A percentile compares a stretch with the other conserved stretches of the same genome.
Evolutionary conservation across 139 green algal genomes (phyloP).

Genomic region (Micractinium sp.): DNA sequence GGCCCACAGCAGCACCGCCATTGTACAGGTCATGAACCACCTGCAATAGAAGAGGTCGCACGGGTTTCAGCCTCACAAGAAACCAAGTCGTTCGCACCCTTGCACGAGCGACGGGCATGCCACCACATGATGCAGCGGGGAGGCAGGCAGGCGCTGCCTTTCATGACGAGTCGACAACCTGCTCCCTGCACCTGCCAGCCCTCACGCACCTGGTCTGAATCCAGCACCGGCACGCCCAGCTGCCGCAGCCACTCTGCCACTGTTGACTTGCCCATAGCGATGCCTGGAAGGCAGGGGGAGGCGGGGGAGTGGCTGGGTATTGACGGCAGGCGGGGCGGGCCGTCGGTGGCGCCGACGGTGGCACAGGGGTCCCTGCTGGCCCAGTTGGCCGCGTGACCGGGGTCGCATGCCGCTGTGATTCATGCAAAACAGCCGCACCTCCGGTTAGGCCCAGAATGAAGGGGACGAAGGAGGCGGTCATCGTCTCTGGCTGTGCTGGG

Average conservation of each 20-base stretch:
- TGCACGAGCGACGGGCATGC: no score
- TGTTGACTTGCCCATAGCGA: constrained; percentile 80
- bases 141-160: not conserved
- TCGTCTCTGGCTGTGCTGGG: not conserved
- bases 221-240: constrained; percentile 64
- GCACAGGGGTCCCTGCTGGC: no score
- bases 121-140: not conserved
- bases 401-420: not conserved
- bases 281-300: constrained; percentile 58
- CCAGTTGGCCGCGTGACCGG: not conserved
- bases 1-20: constrained; percentile 7
- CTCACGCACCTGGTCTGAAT: constrained; percentile 71
- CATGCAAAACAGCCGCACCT: not conserved
- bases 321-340: not conserved
- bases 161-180: not conserved
- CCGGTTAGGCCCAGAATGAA: constrained; percentile 20
- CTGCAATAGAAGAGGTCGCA: not conserved
- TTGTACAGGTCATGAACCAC: constrained; percentile 35
- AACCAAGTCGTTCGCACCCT: no score
- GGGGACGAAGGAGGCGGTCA: not conserved
- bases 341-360: not conserved
- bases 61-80: no score
- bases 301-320: not conserved
- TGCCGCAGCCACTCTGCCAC: constrained; percentile 48
- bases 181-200: not conserved